These are phyloP conservation scores for Tricholoma bakamatsutake DNA, from an alignment of 768 basidiomycete genomes.

Conservation along the genomic window DNA sequence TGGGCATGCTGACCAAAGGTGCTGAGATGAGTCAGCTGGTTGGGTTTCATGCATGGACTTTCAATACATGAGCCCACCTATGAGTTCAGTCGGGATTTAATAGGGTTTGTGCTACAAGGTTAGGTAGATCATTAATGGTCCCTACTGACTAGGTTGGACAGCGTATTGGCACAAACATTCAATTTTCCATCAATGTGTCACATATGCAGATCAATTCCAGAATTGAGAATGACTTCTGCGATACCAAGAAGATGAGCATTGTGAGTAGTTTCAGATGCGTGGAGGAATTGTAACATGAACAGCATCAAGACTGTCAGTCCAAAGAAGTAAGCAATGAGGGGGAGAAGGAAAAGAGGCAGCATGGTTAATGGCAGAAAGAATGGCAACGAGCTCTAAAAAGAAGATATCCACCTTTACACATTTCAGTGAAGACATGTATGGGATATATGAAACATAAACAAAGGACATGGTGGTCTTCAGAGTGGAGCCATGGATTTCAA, in stretches of 20 bases:
- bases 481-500: constrained; percentile 8
- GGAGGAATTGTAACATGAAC: constrained; percentile 4
- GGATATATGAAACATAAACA: not conserved
- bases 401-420: not conserved
- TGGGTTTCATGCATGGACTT: no score
- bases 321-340: not conserved
- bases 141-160: no score
- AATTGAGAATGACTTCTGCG: constrained; percentile 1
- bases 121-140: no score
- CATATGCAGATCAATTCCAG: no score
- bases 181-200: no score
- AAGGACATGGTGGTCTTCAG: not conserved
- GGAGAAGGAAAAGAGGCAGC: not conserved
- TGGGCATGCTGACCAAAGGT: no score
- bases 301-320: not conserved
- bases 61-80: no score
- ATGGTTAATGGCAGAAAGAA: not conserved
- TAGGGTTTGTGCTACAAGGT: no score
- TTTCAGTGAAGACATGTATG: not conserved
- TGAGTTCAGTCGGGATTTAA: no score
- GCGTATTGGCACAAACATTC: constrained; percentile 6
- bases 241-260: not conserved
- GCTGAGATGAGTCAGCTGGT: no score
- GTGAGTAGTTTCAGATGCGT: not conserved
- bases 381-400: not conserved